Evolutionary conservation across 2,329 filamentous ascomycete species (phyloP).

Genomic region (Camillea tinctor): DNA sequence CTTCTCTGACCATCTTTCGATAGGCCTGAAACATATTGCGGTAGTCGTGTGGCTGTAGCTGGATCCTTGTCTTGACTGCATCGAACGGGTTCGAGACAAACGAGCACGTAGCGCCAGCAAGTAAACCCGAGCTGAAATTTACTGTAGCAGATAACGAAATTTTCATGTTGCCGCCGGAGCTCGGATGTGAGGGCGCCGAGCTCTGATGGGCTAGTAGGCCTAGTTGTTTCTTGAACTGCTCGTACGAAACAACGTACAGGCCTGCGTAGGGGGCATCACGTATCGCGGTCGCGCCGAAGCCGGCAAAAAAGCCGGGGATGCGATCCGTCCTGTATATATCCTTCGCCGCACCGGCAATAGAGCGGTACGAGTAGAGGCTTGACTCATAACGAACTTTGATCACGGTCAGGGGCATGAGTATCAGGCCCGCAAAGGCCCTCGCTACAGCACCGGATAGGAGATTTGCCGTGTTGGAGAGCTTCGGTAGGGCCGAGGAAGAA

Average conservation of each 20-base stretch:
- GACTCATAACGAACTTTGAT: slow-evolving; percentile 97
- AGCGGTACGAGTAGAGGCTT: slow-evolving; percentile 78
- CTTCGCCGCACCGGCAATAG: slow-evolving; percentile 66
- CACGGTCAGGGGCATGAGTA: slow-evolving; percentile 94
- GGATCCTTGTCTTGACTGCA: slow-evolving; percentile 90
- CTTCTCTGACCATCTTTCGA: slow-evolving; percentile 75
- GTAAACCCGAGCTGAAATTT: slow-evolving; percentile 80
- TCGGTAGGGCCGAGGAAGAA: slow-evolving; percentile 71
- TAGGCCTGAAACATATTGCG: slow-evolving; percentile 78
- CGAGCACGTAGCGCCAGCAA: slow-evolving; percentile 81
- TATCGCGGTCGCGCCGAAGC: slow-evolving; percentile 89
- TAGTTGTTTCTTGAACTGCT: slow-evolving; percentile 71
- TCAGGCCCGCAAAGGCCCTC: slow-evolving; percentile 80
- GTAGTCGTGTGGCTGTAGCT: slow-evolving; percentile 82
- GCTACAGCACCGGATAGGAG: slow-evolving; percentile 81
- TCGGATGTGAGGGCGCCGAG: neutral
- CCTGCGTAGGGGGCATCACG: slow-evolving; percentile 97
- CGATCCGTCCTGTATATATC: slow-evolving; percentile 77
- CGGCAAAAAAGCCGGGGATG: slow-evolving; percentile 81
- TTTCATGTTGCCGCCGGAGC: slow-evolving; percentile 28
- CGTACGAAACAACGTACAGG: slow-evolving; percentile 91
- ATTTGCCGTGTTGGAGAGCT: slow-evolving; percentile 81
- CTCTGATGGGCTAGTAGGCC: slow-evolving; percentile 32
- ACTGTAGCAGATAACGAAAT: slow-evolving; percentile 59
- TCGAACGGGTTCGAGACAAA: slow-evolving; percentile 95